Percentiles rank a stretch among this genome's conserved stretches.
These are phyloP conservation scores for Ophiostoma quercus DNA, from an alignment of 2,329 filamentous ascomycete genomes.

Conservation along the genomic window DNA sequence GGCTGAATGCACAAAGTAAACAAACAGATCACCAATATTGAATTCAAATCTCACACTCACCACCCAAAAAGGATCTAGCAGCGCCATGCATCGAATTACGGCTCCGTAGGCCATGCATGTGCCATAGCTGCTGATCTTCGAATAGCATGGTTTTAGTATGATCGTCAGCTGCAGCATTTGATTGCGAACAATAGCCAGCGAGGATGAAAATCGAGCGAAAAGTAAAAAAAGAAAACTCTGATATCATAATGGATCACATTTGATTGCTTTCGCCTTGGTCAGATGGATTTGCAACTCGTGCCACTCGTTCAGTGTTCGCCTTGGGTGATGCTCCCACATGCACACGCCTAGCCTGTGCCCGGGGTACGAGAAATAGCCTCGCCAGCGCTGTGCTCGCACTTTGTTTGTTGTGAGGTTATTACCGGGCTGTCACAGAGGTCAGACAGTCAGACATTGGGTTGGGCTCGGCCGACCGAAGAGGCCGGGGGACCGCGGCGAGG, in stretches of 20 bases:
- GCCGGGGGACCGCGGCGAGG: slow-evolving; percentile 13
- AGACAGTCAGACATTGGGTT: slow-evolving; percentile 15
- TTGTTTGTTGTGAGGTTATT: neutral
- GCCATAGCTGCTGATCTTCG: neutral
- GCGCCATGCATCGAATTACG: neutral
- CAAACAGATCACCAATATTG: neutral
- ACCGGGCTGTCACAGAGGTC: slow-evolving; percentile 10
- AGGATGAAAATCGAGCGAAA: neutral
- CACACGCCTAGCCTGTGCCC: neutral
- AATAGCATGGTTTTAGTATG: neutral
- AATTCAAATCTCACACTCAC: neutral
- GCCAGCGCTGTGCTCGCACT: neutral
- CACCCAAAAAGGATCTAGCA: neutral
- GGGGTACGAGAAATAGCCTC: neutral
- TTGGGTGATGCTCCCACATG: neutral
- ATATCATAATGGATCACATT: neutral
- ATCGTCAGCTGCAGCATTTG: slow-evolving; percentile 1
- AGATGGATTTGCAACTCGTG: neutral
- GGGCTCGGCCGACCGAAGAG: slow-evolving; percentile 16
- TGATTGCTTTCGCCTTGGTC: neutral
- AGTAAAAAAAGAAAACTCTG: neutral
- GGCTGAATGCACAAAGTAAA: slow-evolving; percentile 2
- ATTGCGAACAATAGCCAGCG: neutral
- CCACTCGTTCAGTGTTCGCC: neutral
- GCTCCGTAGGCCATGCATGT: slow-evolving; percentile 1